A percentile compares a stretch with the other conserved stretches of the same genome.
Conservation (phyloP, 164 flowering plant species). For the grape (Vitis vinifera) region ASM3070453v1 NC_081806.1:3872001-3872500, state of each 20-base stretch:
- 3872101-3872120: constrained; percentile 75
- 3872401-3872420: constrained; percentile 92
- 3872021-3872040: constrained; percentile 48
- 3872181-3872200: constrained; percentile 63
- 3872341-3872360: constrained; percentile 79
- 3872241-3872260: constrained; percentile 44
- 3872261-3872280: constrained; percentile 8
- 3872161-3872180: constrained; percentile 82
- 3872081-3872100: constrained; percentile 49
- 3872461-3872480: constrained; percentile 87
- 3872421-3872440: constrained; percentile 70
- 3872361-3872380: constrained; percentile 70
- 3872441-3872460: constrained; percentile 81
- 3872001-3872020: constrained; percentile 53
- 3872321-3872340: constrained; percentile 68
- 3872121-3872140: constrained; percentile 90
- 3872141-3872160: constrained; percentile 65
- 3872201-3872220: constrained; percentile 63
- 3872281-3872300: constrained; percentile 31
- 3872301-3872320: constrained; percentile 62
- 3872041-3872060: constrained; percentile 55
- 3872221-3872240: constrained; percentile 54
- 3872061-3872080: constrained; percentile 58
- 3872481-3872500: constrained; percentile 81
- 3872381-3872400: constrained; percentile 82